A percentile compares a stretch with the other conserved stretches of the same genome.
phyloP scores from a whole-genome alignment of 345 rosid species.

The Aegle marmelos region DNA sequence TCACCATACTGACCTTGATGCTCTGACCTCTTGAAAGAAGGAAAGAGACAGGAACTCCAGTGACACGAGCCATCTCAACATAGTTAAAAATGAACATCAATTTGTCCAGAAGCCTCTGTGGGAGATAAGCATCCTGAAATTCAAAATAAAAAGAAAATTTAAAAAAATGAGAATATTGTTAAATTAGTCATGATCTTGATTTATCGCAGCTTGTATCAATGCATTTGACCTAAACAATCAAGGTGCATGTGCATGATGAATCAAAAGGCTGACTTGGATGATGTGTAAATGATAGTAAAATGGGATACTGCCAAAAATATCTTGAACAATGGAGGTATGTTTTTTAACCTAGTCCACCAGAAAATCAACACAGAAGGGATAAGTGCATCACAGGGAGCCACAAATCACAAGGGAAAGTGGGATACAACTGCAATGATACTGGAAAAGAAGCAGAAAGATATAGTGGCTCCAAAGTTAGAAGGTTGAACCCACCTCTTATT shows the following conservation, averaged over 20 bases:
- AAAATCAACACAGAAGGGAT: not conserved
- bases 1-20: constrained; percentile 58
- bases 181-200: not conserved
- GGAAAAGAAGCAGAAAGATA: too few relatives aligned
- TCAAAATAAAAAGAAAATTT: constrained; percentile 1
- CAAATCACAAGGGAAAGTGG: too few relatives aligned
- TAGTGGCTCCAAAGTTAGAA: too few relatives aligned
- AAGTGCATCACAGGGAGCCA: not conserved
- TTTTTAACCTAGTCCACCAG: not conserved
- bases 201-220: not conserved
- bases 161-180: constrained; percentile 16
- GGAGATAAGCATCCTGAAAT: constrained; percentile 97
- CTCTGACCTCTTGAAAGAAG: constrained; percentile 99
- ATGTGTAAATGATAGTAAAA: not conserved
- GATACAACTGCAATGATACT: too few relatives aligned
- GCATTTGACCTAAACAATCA: not conserved
- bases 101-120: constrained; percentile 94
- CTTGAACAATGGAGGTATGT: too few relatives aligned
- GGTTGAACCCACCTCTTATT: too few relatives aligned
- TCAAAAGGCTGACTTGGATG: not conserved
- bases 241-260: not conserved
- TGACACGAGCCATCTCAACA: constrained; percentile 99
- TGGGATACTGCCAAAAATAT: not conserved
- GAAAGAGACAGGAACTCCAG: constrained; percentile 96
- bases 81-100: constrained; percentile 90